Percentiles rank a stretch among this genome's conserved stretches.
phyloP scores from a whole-genome alignment of 2,329 filamentous ascomycete genomes.

The Curvularia sp. region DNA sequence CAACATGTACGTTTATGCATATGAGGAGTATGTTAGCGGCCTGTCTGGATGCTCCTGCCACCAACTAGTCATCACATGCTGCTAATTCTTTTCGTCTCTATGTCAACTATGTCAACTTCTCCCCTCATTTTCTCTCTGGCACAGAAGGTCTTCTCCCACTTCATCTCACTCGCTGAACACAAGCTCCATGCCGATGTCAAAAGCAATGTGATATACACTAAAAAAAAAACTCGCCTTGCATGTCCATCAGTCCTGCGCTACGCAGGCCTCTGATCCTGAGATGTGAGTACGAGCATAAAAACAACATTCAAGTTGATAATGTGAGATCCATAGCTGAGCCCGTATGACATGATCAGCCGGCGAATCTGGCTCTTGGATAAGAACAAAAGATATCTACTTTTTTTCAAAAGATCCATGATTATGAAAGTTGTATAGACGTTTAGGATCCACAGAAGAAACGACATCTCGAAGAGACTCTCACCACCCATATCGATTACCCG shows the following conservation, averaged over 20 bases:
- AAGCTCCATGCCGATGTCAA: too few species aligned
- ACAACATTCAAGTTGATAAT: background rate
- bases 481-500: conserved; percentile 86
- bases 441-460: background rate
- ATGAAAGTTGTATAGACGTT: too few species aligned
- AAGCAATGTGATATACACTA: background rate
- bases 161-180: too few species aligned
- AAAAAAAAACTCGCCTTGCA: too few species aligned
- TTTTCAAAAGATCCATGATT: background rate
- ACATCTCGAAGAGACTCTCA: conserved; percentile 35
- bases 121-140: too few species aligned
- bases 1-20: background rate
- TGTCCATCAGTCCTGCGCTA: too few species aligned
- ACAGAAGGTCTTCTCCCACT: too few species aligned
- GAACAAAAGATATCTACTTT: background rate
- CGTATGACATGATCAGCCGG: background rate
- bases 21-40: background rate
- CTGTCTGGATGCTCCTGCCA: background rate
- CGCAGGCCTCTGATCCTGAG: too few species aligned
- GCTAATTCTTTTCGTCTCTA: too few species aligned
- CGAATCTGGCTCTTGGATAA: background rate
- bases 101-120: background rate
- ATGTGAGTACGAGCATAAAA: too few species aligned
- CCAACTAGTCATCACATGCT: background rate
- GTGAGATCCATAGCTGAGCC: background rate